Percentiles rank a stretch among this genome's conserved stretches.
These are phyloP conservation scores for Orbilia blumenaviensis DNA, from an alignment of 2,329 filamentous ascomycete species.

Conservation along the genomic window DNA sequence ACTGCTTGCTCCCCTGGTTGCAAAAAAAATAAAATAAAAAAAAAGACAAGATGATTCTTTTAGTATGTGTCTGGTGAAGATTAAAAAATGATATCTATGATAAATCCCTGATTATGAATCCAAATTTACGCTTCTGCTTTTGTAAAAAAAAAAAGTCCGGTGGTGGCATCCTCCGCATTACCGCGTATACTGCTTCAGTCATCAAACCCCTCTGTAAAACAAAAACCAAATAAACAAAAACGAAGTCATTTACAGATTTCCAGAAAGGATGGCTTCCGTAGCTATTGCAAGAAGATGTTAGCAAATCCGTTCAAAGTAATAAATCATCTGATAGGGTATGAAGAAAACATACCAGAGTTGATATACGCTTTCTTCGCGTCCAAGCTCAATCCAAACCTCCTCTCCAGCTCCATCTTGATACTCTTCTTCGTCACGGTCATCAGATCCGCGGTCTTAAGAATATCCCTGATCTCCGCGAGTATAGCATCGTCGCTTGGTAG, in stretches of 20 bases:
- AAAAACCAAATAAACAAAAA: neutral
- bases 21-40: too few relatives aligned
- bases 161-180: neutral
- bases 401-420: conserved; percentile 91
- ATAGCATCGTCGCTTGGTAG: conserved; percentile 89
- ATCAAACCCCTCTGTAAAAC: neutral
- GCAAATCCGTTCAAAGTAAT: conserved; percentile 59
- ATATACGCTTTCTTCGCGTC: conserved; percentile 93
- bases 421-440: conserved; percentile 99
- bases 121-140: neutral
- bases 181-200: neutral
- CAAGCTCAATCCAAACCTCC: conserved; percentile 83
- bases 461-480: conserved; percentile 91
- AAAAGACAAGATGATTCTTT: neutral
- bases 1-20: too few relatives aligned
- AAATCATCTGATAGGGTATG: neutral
- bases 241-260: conserved; percentile 69
- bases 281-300: conserved; percentile 65
- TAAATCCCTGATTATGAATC: neutral
- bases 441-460: conserved; percentile 87
- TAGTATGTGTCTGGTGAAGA: neutral
- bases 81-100: conserved; percentile 37
- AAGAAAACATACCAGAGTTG: conserved; percentile 76
- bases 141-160: too few relatives aligned
- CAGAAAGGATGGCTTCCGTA: conserved; percentile 80